A percentile compares a stretch with the other conserved stretches of the same genome.
phyloP scores from a whole-genome alignment of 108 stramenopile genomes.

The Cylindrotheca closterium region DNA sequence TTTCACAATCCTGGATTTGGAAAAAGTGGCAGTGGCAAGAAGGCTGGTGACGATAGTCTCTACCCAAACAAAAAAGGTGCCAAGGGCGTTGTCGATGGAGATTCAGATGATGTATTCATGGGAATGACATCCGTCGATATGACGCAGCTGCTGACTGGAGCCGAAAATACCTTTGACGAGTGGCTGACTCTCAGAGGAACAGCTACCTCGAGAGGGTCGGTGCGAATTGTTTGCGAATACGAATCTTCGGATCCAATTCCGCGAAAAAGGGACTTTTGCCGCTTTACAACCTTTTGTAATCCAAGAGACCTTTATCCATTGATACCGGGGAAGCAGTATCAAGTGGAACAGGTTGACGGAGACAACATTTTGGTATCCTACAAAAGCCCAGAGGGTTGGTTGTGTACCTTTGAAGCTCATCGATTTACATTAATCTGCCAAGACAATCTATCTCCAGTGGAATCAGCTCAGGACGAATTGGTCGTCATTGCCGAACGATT shows the following conservation, averaged over 20 bases:
- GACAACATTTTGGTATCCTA: constrained; percentile 64
- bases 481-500: constrained; percentile 61
- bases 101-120: constrained; percentile 56
- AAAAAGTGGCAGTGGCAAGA: constrained; percentile 2
- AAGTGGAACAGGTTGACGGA: constrained; percentile 52
- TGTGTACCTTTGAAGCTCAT: constrained; percentile 66
- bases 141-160: constrained; percentile 66
- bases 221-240: constrained; percentile 81
- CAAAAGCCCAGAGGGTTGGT: constrained; percentile 72
- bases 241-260: constrained; percentile 65
- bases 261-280: constrained; percentile 62
- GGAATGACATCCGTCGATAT: constrained; percentile 73
- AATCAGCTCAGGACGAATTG: constrained; percentile 59
- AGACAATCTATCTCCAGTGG: constrained; percentile 57
- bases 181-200: constrained; percentile 54
- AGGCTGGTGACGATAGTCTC: constrained; percentile 13
- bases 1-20: constrained; percentile 48
- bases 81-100: constrained; percentile 33
- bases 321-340: constrained; percentile 38
- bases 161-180: constrained; percentile 54
- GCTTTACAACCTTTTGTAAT: constrained; percentile 65
- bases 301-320: constrained; percentile 71
- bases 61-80: constrained; percentile 29
- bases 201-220: constrained; percentile 18
- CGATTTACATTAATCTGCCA: constrained; percentile 63